A percentile compares a stretch with the other conserved stretches of the same genome.
These are phyloP conservation scores for Myriosclerotinia curreyana DNA, from an alignment of 2,329 filamentous ascomycete species.

Conservation along the genomic window DNA sequence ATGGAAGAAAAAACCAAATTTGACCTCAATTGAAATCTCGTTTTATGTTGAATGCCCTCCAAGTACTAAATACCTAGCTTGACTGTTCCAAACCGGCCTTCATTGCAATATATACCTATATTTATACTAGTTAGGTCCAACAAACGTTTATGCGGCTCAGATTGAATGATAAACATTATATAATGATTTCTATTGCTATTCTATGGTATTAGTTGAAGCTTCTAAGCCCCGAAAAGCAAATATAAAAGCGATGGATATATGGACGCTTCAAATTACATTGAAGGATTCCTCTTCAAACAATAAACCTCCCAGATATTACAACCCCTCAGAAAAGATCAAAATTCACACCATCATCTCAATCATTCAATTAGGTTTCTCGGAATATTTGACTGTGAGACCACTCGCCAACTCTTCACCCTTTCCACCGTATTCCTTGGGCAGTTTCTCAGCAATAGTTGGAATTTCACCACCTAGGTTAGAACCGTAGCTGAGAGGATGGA, in stretches of 20 bases:
- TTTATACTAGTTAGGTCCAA: background rate
- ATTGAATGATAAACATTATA: background rate
- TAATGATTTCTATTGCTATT: background rate
- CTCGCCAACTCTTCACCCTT: conserved; percentile 50
- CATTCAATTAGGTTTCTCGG: conserved; percentile 11
- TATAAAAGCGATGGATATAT: conserved; percentile 21
- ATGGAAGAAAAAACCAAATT: too few species aligned
- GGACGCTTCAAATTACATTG: background rate
- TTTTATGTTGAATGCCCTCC: too few species aligned
- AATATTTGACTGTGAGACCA: conserved; percentile 38
- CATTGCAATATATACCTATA: background rate
- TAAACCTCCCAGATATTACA: background rate
- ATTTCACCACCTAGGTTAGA: conserved; percentile 62
- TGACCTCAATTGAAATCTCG: too few species aligned
- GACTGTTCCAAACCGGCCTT: too few species aligned
- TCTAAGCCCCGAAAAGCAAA: background rate
- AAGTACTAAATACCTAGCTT: too few species aligned
- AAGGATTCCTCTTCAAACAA: conserved; percentile 1
- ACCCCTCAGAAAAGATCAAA: background rate
- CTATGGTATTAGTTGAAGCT: conserved; percentile 9
- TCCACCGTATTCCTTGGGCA: conserved; percentile 80
- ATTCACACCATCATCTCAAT: background rate
- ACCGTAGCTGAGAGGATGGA: conserved; percentile 75
- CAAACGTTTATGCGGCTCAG: background rate
- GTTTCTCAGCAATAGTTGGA: conserved; percentile 54